Evolutionary conservation across 169 alveolate genomes (phyloP), one percentile per base, ranked within the genome.

Genomic region (Plasmodium coatneyi): DNA sequence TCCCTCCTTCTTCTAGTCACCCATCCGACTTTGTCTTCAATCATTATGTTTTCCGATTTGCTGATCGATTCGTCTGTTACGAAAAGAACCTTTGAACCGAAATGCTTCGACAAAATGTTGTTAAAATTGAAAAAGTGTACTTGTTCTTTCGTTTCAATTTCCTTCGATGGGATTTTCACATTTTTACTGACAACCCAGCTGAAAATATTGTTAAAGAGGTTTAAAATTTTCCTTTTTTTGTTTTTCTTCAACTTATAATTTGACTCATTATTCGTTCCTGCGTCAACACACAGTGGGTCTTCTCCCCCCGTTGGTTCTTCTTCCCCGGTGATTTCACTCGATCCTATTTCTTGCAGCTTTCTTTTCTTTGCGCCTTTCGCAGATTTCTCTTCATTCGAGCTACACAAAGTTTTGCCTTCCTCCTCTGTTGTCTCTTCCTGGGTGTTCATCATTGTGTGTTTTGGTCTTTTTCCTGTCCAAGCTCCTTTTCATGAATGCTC

Each of bases 1-100:
- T 87, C 93, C 30, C 93, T 87, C 80, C 93, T 54, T 76, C 93
- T 87, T 87, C 93, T 87, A 16, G 93, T 87, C n/a, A 87, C 43
- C 93, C 93, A 87, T 39, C 93, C 93, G 5, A 60, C n/a, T 71
- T 87, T 87, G 36, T 74, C 86, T 5, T 76, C 89, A 19, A 16
- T 80, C 71, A 87, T 54, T 87, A 87, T 56, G 66, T 87, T 87
- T 76, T 87, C 93, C 12, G 89, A 78, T 16, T 78, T 78, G 70
- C 93, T 78, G 9, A 87, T 87, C 16, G 93, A 87, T 19, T 87
- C 93, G 22, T 87, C 93, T 6, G 93, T 87, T 41, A 87, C 93
- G 81, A 87, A 87, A 1, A 78, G 25, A 36, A 87, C 87, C 41
- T 36, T 87, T 66, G 89, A 14, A 9, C 93, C 93, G 52, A 71